phyloP scores from a whole-genome alignment of 129 eudicot species.

The Deinandra increscens region DNA sequence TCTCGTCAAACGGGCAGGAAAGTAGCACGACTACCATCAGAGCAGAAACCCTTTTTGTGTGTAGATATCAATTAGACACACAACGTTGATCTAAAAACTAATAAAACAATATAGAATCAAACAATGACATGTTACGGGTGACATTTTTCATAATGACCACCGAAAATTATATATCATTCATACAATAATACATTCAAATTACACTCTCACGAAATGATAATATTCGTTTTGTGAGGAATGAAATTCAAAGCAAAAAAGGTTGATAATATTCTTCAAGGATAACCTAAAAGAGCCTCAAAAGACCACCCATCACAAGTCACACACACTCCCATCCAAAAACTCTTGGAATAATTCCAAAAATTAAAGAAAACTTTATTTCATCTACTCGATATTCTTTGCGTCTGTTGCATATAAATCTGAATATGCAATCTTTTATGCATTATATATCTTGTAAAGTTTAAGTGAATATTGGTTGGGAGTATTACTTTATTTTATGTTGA shows the following conservation, averaged over 20 bases:
- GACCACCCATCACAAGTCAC: background rate
- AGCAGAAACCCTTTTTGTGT: no score
- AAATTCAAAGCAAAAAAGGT: constrained; percentile 45
- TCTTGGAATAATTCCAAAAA: constrained; percentile 9
- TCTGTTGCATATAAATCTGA: constrained; percentile 6
- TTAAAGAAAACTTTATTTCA: background rate
- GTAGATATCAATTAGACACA: no score
- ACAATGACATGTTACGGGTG: no score
- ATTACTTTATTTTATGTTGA: background rate
- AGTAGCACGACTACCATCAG: no score
- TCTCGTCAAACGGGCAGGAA: no score
- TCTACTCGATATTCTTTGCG: background rate
- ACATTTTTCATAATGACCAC: no score
- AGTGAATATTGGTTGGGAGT: background rate
- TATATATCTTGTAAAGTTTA: background rate
- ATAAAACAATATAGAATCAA: background rate
- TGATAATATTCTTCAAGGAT: constrained; percentile 4
- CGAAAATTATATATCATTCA: no score
- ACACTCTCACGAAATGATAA: constrained; percentile 35
- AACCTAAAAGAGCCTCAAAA: constrained; percentile 5
- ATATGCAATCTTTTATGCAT: background rate
- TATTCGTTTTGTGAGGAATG: constrained; percentile 19
- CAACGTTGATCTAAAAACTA: no score
- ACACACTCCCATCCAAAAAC: constrained; percentile 14
- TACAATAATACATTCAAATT: background rate